Percentiles rank a stretch among this genome's conserved stretches.
phyloP scores from a whole-genome alignment of 2,329 filamentous ascomycete species.

The Ceratocystis destructans region DNA sequence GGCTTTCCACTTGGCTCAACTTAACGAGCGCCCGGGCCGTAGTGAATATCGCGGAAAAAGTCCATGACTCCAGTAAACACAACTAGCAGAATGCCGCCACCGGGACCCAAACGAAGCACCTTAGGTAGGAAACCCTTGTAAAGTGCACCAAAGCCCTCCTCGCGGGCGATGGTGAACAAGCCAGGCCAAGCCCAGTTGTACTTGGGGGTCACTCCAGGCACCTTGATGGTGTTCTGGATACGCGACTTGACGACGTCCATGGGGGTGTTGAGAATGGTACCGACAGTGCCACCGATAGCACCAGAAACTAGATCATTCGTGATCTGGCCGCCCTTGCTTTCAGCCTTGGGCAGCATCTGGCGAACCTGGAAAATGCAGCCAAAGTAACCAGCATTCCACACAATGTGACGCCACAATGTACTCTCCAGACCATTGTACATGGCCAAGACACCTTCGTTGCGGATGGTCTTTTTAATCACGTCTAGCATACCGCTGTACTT shows the following conservation, averaged over 20 bases:
- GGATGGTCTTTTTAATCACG: conserved; percentile 67
- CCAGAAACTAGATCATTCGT: conserved; percentile 79
- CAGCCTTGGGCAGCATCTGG: conserved; percentile 64
- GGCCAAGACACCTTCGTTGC: conserved; percentile 68
- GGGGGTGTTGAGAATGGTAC: conserved; percentile 87
- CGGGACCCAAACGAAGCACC: conserved; percentile 45
- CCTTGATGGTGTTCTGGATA: conserved; percentile 84
- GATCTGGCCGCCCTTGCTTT: conserved; percentile 68
- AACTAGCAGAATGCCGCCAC: conserved; percentile 59
- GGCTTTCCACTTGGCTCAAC: not conserved
- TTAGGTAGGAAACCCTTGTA: conserved; percentile 99
- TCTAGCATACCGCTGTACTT: conserved; percentile 77
- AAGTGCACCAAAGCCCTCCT: conserved; percentile 81
- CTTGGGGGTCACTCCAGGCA: conserved; percentile 71
- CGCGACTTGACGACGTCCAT: conserved; percentile 97
- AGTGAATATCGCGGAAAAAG: conserved; percentile 61
- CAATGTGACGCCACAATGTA: conserved; percentile 83
- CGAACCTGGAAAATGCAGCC: conserved; percentile 97
- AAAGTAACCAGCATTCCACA: conserved; percentile 93
- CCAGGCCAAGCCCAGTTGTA: conserved; percentile 98
- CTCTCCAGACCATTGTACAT: conserved; percentile 96
- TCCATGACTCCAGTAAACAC: conserved; percentile 84
- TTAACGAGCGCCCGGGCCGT: conserved; percentile 19
- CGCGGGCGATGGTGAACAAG: conserved; percentile 71
- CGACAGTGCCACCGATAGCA: conserved; percentile 70